These are phyloP conservation scores for Simmondsia chinensis DNA, from an alignment of 148 eudicot species.

Conservation along the genomic window DNA sequence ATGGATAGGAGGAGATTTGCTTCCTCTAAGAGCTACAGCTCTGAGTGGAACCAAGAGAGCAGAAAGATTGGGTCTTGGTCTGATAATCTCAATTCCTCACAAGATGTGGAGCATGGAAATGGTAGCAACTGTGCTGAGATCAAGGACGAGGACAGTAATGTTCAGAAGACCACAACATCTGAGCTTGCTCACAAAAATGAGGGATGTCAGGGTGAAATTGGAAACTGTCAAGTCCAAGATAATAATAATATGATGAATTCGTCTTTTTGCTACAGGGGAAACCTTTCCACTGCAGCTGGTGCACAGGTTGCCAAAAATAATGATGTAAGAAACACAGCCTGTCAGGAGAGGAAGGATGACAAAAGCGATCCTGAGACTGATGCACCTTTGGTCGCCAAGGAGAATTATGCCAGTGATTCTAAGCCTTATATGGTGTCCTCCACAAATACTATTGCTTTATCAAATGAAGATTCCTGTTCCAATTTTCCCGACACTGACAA, in stretches of 20 bases:
- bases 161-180: constrained; percentile 16
- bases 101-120: constrained; percentile 20
- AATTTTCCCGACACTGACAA: constrained; percentile 19
- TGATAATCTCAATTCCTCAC: constrained; percentile 27
- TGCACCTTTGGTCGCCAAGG: constrained; percentile 18
- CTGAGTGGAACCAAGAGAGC: constrained; percentile 39
- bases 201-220: too few relatives aligned
- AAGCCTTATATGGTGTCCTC: constrained; percentile 16
- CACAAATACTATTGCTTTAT: constrained; percentile 15
- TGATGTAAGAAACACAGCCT: too few relatives aligned
- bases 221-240: too few relatives aligned
- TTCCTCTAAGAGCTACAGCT: constrained; percentile 29
- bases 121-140: constrained; percentile 9
- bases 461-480: constrained; percentile 16
- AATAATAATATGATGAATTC: too few relatives aligned
- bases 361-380: constrained; percentile 19
- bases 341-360: too few relatives aligned
- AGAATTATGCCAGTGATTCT: constrained; percentile 11
- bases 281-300: too few relatives aligned
- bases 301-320: too few relatives aligned
- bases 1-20: constrained; percentile 48
- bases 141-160: constrained; percentile 19
- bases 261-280: too few relatives aligned
- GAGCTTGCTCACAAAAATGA: constrained; percentile 28
- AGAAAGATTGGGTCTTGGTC: constrained; percentile 42